Evolutionary conservation across 2,329 filamentous ascomycete species (phyloP).

Genomic region (Macrophomina pseudophaseolina): DNA sequence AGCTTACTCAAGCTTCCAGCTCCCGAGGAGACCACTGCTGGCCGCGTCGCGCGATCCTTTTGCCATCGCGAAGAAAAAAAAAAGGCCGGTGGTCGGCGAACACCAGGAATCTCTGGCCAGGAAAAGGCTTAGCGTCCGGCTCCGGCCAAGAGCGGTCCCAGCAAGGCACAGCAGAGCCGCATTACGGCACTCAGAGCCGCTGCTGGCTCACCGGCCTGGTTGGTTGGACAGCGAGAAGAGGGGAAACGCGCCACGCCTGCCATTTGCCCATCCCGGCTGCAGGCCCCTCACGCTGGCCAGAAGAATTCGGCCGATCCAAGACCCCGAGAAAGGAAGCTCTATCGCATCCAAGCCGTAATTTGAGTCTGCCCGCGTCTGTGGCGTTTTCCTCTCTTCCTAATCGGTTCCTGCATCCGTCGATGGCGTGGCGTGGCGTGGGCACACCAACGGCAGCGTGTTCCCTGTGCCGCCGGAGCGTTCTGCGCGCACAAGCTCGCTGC

Average conservation of each 20-base stretch:
- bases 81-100: neutral
- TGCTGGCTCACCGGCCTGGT: neutral
- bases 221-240: constrained; percentile 1
- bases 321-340: neutral
- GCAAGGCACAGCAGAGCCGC: constrained; percentile 4
- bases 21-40: neutral
- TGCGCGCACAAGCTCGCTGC: neutral
- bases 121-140: constrained; percentile 7
- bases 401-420: constrained; percentile 2
- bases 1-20: constrained; percentile 13
- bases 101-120: neutral
- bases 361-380: neutral
- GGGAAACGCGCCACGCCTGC: neutral
- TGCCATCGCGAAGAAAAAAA: neutral
- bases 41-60: neutral
- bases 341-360: neutral
- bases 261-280: neutral
- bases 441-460: neutral
- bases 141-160: neutral
- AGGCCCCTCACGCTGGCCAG: neutral
- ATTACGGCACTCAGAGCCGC: constrained; percentile 10
- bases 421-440: neutral
- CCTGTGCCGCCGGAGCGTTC: neutral
- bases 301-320: neutral
- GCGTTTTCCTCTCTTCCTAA: neutral